Evolutionary conservation across 2,329 filamentous ascomycete genomes (phyloP), one percentile per base, ranked within the genome.

Genomic region (Thelonectria blattea): DNA sequence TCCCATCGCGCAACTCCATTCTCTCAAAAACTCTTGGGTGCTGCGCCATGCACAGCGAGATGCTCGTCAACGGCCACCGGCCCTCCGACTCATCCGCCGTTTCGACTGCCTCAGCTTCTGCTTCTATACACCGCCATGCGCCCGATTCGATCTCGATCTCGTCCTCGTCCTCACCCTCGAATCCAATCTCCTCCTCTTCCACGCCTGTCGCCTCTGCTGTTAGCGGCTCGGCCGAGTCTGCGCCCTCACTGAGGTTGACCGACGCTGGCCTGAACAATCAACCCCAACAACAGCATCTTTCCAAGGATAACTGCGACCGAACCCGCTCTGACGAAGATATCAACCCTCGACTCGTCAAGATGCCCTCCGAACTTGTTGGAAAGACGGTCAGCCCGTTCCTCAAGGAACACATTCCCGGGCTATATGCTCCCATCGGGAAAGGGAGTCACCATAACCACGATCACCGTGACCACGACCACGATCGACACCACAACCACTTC

Each of bases 381-480:
- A 87, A 92, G 78, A 91, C 91, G 58, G 88, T 97, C 65, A 90
- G 90, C 37, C 93, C 94, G 2, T 98, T 97, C 74, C 86, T 98
- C 55, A 88, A 91, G 67, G 91, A 93, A 74, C 93, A 98, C 73
- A 96, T 97, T 51, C 94, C 94, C 3, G 87, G 88, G 63, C 85
- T 95, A 71, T 97, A 98, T 78, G 92, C 93, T 34, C 92, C 92
- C 15, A 80, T 92, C 57, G 89, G 90, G 61, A 87, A 87, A 68
- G 78, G 79, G 8, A 80, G 82, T 60, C 76, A 69, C 34, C 34
- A 37, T 37, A 37, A 37, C 34, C 34, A 37, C 10, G 12, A 37
- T 37, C 34, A 37, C 34, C 34, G 15, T 12, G 15, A 37, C 34
- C 34, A 37, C 34, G 34, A 37, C 34, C 34, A 37, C 34, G 34